Evolutionary conservation across 2,329 filamentous ascomycete species (phyloP).

Genomic region (Fusarium circinatum): DNA sequence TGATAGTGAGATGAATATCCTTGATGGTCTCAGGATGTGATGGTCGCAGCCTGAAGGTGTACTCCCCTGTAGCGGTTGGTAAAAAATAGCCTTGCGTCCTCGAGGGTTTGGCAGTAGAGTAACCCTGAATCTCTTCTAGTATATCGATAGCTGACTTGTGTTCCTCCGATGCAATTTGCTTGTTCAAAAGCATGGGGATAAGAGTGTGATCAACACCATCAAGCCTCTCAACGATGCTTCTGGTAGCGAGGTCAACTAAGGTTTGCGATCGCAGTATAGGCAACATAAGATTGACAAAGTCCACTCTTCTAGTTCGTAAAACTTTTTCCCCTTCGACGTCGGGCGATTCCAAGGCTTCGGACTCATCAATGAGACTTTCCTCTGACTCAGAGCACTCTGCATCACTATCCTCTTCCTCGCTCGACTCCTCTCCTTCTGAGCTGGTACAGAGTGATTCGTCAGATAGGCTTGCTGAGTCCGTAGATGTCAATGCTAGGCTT

Average conservation of each 20-base stretch:
- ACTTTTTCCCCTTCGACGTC: background rate
- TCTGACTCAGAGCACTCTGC: background rate
- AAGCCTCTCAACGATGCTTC: background rate
- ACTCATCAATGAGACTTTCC: background rate
- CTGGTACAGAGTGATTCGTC: background rate
- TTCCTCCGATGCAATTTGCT: fast-evolving
- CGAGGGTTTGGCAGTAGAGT: background rate
- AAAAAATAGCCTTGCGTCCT: background rate
- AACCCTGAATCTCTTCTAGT: background rate
- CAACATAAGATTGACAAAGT: background rate
- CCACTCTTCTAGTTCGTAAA: background rate
- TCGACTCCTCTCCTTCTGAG: background rate
- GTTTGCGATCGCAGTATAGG: background rate
- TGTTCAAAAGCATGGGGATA: background rate
- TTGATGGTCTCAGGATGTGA: too few relatives aligned
- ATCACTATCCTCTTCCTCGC: background rate
- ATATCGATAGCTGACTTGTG: background rate
- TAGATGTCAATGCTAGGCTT: fast-evolving
- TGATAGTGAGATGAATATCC: background rate
- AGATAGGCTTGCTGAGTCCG: background rate
- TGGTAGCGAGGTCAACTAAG: background rate
- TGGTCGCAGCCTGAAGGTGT: background rate
- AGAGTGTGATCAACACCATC: background rate
- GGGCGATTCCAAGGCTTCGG: too few relatives aligned
- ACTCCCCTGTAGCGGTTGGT: background rate